Conservation (phyloP, 2,329 filamentous ascomycete genomes). For the Colletotrichum cordylinicola region DNA sequence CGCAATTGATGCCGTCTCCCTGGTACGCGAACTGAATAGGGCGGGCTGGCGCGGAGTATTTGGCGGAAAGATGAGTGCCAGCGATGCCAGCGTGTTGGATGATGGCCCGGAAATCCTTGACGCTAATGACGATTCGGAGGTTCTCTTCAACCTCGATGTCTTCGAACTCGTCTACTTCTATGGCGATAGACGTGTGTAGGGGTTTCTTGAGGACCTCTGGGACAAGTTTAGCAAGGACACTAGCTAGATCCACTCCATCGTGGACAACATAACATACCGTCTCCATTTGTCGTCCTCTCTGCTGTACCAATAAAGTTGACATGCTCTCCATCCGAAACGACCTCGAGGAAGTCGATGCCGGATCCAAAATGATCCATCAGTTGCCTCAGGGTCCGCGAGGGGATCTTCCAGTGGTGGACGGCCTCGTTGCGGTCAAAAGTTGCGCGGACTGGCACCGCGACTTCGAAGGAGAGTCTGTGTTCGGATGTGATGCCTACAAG, state of each 20-base stretch:
- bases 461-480: conserved; percentile 78
- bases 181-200: conserved; percentile 78
- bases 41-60: conserved; percentile 73
- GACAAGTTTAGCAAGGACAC: conserved; percentile 14
- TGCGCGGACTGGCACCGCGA: conserved; percentile 75
- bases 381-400: conserved; percentile 73
- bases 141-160: conserved; percentile 76
- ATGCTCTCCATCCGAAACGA: conserved; percentile 75
- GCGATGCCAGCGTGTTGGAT: conserved; percentile 76
- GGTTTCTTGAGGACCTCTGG: conserved; percentile 80
- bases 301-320: conserved; percentile 84
- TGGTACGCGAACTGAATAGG: conserved; percentile 78
- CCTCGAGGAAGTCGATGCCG: conserved; percentile 81
- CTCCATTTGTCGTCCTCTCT: conserved; percentile 75
- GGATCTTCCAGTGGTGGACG: conserved; percentile 74
- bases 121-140: conserved; percentile 79
- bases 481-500: conserved; percentile 73
- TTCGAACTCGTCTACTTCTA: conserved; percentile 79
- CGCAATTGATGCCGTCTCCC: conserved; percentile 71
- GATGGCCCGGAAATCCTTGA: conserved; percentile 84
- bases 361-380: conserved; percentile 83
- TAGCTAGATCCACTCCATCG: neutral
- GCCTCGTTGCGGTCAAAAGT: conserved; percentile 73
- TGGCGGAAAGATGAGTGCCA: conserved; percentile 69
- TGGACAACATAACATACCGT: conserved; percentile 35